A percentile compares a stretch with the other conserved stretches of the same genome.
Conservation (phyloP, 768 basidiomycete genomes). For the Suillus alpinus region DNA sequence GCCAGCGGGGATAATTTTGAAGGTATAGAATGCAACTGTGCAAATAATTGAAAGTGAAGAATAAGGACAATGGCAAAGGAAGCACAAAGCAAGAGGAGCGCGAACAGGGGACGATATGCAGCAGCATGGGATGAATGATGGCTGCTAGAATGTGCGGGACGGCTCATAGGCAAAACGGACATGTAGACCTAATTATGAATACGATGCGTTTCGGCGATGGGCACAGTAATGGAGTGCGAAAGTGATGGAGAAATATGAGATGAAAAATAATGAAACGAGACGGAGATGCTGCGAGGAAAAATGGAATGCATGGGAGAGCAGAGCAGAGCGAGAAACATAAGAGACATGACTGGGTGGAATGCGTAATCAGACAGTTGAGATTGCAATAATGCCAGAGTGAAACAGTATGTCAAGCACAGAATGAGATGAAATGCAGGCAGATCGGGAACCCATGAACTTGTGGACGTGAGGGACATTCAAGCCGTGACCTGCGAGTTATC, state of each 20-base stretch:
- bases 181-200: conserved; percentile 32
- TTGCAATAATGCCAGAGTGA: conserved; percentile 32
- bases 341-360: conserved; percentile 33
- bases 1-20: conserved; percentile 26
- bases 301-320: conserved; percentile 25
- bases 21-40: conserved; percentile 18
- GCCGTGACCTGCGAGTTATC: background rate
- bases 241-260: background rate
- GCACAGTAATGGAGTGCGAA: conserved; percentile 2
- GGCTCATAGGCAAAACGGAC: conserved; percentile 31
- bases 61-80: conserved; percentile 24
- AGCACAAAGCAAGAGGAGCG: conserved; percentile 9
- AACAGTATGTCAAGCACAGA: conserved; percentile 37
- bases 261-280: conserved; percentile 23
- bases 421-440: conserved; percentile 22
- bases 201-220: conserved; percentile 30
- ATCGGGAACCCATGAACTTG: background rate
- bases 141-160: conserved; percentile 14
- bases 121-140: conserved; percentile 20
- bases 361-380: conserved; percentile 38
- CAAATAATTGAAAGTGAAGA: conserved; percentile 25
- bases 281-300: conserved; percentile 22
- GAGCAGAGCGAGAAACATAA: conserved; percentile 32
- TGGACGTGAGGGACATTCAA: background rate
- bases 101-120: conserved; percentile 23